These are phyloP conservation scores for Neonectria punicea DNA, from an alignment of 2,329 filamentous ascomycete species.

Conservation along the genomic window DNA sequence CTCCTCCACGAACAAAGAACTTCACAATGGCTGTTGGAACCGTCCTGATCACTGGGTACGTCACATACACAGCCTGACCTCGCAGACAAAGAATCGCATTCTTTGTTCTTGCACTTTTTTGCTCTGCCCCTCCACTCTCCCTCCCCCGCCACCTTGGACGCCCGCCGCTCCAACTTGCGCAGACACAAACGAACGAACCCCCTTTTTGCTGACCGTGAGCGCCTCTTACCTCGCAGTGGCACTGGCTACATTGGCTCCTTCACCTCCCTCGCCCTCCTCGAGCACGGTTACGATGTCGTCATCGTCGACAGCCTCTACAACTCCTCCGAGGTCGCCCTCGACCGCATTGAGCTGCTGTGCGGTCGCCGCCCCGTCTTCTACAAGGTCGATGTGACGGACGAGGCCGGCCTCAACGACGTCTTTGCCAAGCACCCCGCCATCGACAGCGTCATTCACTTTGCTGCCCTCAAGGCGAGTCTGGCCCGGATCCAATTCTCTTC, in stretches of 20 bases:
- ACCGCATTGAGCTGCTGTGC: constrained; percentile 93
- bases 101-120: constrained; percentile 9
- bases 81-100: neutral
- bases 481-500: neutral
- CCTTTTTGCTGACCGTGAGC: constrained; percentile 34
- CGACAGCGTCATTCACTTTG: constrained; percentile 98
- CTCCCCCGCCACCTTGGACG: neutral
- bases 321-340: constrained; percentile 88
- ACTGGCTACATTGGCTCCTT: constrained; percentile 99
- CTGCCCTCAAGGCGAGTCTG: constrained; percentile 83
- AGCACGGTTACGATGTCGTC: constrained; percentile 96
- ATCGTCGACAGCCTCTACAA: constrained; percentile 98
- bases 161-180: neutral
- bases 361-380: constrained; percentile 89
- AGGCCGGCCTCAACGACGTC: constrained; percentile 83
- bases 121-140: neutral
- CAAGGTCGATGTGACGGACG: constrained; percentile 88
- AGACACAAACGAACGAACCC: constrained; percentile 1
- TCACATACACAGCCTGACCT: constrained; percentile 22
- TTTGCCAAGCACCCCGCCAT: constrained; percentile 92
- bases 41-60: constrained; percentile 90
- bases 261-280: constrained; percentile 89
- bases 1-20: constrained; percentile 37
- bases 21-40: constrained; percentile 81
- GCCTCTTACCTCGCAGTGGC: constrained; percentile 68